Base-by-base conservation (phyloP, 805 yeast species). In the Yarrowia hollandica region DNA sequence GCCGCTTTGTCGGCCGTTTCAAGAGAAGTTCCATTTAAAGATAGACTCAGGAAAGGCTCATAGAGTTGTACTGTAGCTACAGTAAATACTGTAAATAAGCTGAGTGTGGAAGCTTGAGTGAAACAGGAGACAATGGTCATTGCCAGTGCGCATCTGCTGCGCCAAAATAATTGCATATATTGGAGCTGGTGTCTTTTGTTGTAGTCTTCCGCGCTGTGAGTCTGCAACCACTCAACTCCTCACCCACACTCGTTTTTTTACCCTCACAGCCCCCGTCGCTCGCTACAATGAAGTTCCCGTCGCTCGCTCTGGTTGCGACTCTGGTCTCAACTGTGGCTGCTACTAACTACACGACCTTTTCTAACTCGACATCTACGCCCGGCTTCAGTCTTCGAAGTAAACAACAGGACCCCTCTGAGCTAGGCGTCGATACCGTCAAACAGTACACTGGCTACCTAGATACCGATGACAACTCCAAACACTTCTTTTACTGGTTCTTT, bases 361-460 rank as follows among this genome's bases (percentile, higher is more conserved):
- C 52, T 18, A 44, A 44, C 52, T 19, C 23, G 9, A 18, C 34
- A 1, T 44, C 52, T 5, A n/a, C 52, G 2, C 52, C 52, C 1
- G 52, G 52, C 1, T 44, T 28, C 25, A 12, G 18, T 2, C 21
- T 44, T 30, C 23, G 52, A 14, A 19, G 25, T 19, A 28, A 28
- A 10, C 18, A 21, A 10, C 52, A 44, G 18, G 35, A 44, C 35
- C 56, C 56, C 1, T 14, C 15, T 1, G 22, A 18, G 2, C 76
- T 88, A 64, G 90, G 90, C n/a, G 73, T 88, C 56, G 95, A 88
- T 72, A 71, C 76, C 4, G 94, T 86, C 31, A 80, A 83, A 64
- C 95, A 89, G 68, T 84, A 80, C 68, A 79, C 91, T 25, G 96
- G 96, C 58, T 88, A 89, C 70, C 79, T 89, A 68, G 52, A 44